A percentile compares a stretch with the other conserved stretches of the same genome.
Evolutionary conservation across 306 rosid genomes (phyloP).

Genomic region (Citrullus colocynthis): DNA sequence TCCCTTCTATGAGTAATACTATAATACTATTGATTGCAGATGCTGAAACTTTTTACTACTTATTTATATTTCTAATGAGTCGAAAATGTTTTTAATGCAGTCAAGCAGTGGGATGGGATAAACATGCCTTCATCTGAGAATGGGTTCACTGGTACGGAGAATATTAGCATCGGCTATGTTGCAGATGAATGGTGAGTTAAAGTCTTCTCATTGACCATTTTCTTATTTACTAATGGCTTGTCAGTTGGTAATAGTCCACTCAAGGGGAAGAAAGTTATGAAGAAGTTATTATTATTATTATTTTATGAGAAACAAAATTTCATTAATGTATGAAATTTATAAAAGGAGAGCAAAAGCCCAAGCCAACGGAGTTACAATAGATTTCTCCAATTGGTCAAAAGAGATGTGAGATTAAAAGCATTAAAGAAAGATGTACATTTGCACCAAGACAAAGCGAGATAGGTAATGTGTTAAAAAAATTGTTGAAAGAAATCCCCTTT

Average conservation of each 20-base stretch:
- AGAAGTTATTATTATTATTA: not conserved
- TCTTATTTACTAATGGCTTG: not conserved
- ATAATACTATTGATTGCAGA: not conserved
- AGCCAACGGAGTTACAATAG: too few species aligned
- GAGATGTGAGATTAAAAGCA: too few species aligned
- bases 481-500: too few species aligned
- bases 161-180: slow-evolving; percentile 44
- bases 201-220: not conserved
- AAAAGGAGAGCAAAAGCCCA: too few species aligned
- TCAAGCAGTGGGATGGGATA: slow-evolving; percentile 68
- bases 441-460: too few species aligned
- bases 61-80: not conserved
- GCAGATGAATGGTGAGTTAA: slow-evolving; percentile 79
- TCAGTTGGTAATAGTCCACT: not conserved
- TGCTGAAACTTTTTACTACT: not conserved
- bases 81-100: slow-evolving; percentile 27
- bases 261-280: not conserved
- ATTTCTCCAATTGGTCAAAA: too few species aligned
- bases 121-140: slow-evolving; percentile 31
- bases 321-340: too few species aligned
- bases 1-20: not conserved
- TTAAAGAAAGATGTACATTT: too few species aligned
- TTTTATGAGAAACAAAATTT: too few species aligned
- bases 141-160: slow-evolving; percentile 19
- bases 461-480: too few species aligned